Percentiles rank a stretch among this genome's conserved stretches.
Evolutionary conservation across 1,284 basidiomycete species (phyloP).

Genomic region (Sporisorium scitamineum): DNA sequence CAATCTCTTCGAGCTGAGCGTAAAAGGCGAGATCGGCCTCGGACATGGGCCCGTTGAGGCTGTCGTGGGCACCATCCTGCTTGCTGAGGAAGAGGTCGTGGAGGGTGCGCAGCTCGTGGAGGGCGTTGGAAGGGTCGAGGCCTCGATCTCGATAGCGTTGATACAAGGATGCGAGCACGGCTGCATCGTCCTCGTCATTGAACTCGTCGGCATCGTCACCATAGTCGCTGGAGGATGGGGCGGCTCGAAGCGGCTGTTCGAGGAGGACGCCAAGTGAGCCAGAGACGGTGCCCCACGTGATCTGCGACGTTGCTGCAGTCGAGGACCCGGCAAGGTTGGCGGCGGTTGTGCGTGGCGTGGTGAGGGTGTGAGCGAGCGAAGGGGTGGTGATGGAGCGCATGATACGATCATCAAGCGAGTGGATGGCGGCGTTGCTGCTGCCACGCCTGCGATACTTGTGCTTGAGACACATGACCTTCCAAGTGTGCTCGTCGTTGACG

Average conservation of each 20-base stretch:
- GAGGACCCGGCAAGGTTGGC: constrained; percentile 1
- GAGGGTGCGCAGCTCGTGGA: constrained; percentile 57
- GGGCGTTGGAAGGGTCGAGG: constrained; percentile 57
- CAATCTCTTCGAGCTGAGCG: constrained; percentile 59
- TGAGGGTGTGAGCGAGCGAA: constrained; percentile 2
- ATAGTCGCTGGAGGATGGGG: constrained; percentile 11
- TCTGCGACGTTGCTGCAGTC: neutral
- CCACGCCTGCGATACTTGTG: constrained; percentile 51
- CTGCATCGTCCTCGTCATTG: constrained; percentile 42
- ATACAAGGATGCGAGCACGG: constrained; percentile 53
- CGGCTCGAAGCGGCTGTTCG: constrained; percentile 19
- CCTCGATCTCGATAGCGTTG: constrained; percentile 57
- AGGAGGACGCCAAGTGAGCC: constrained; percentile 29
- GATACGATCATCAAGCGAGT: constrained; percentile 36
- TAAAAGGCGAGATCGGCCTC: constrained; percentile 56
- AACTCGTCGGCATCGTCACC: constrained; percentile 21
- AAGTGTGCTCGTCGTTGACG: constrained; percentile 84
- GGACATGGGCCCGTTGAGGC: constrained; percentile 47
- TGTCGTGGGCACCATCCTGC: constrained; percentile 39
- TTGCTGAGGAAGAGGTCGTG: constrained; percentile 63
- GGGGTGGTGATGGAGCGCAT: constrained; percentile 29
- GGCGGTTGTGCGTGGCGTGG: constrained; percentile 13
- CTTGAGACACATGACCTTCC: constrained; percentile 81
- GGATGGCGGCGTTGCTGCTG: constrained; percentile 35
- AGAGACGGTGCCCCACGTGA: neutral